Evolutionary conservation across 2,329 filamentous ascomycete genomes (phyloP), one percentile per base, ranked within the genome.

Genomic region (Xylariaceae sp.): DNA sequence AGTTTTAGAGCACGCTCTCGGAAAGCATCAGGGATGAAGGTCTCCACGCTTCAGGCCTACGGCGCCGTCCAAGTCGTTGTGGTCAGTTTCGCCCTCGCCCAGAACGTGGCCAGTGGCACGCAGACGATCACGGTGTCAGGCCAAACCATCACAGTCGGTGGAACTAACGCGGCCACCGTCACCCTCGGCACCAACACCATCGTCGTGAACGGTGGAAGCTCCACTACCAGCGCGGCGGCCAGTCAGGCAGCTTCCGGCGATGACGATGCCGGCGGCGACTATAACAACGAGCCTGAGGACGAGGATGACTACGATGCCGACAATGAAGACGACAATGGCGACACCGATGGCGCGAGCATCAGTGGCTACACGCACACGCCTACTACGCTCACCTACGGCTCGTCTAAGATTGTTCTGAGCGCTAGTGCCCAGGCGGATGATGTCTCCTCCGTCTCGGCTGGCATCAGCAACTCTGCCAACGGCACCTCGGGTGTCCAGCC

Each of bases 31-130:
- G 42, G 34, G 35, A 58, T 6, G 42, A 52, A n/a, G 55, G 18
- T n/a, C 49, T 51, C 5, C 53, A 67, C 54, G 6, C 68, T 70
- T 67, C 68, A 65, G 65, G 48, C 51, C 48, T 39, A 37, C 39
- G 55, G 50, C n/a, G 56, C 57, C 34, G 10, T 68, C 13, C 57
- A 58, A 15, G 34, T 66, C 39, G 11, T 66, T 4, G 61, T 59
- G 57, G 65, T 61, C 49, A 62, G 56, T 44, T 47, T 61, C 56
- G 62, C 52, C 9, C 53, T 68, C 49, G 65, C 65, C 35, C 66
- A 68, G 53, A 58, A 56, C 44, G 52, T 59, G 39, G 52, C 54
- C 11, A 56, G 56, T 45, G 55, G 55, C 30, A 62, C 59, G 17
- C 42, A 34, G 23, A 64, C 63, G 1, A 17, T 60, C 42, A 65